Evolutionary conservation across 2,329 filamentous ascomycete species (phyloP).

Genomic region (Raffaelea deltoideospora): DNA sequence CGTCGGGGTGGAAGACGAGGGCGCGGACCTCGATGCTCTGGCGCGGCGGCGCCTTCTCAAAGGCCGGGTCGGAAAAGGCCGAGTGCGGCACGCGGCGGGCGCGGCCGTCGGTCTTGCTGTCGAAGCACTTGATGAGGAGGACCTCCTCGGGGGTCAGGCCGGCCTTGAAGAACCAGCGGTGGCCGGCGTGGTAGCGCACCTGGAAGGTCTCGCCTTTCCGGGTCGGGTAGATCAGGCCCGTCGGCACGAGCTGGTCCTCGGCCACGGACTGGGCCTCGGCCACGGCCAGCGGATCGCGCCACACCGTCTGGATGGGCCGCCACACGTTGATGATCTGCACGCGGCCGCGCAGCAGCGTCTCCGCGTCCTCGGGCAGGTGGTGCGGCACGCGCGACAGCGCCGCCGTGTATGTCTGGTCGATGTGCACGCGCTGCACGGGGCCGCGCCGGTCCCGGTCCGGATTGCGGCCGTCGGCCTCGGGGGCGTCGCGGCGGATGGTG

Average conservation of each 20-base stretch:
- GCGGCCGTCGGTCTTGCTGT: conserved; percentile 29
- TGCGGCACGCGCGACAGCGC: conserved; percentile 45
- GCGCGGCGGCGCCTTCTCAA: conserved; percentile 26
- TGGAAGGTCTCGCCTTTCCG: no score
- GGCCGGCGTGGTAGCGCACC: conserved; percentile 22
- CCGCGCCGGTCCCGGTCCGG: no score
- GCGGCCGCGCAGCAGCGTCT: conserved; percentile 38
- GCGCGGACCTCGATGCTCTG: conserved; percentile 52
- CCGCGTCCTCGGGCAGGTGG: conserved; percentile 39
- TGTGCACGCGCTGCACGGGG: conserved; percentile 55
- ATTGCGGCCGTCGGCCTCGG: conserved; percentile 33
- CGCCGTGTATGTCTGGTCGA: conserved; percentile 53
- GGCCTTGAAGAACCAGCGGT: conserved; percentile 51
- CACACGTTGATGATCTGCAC: conserved; percentile 59
- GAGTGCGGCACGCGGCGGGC: conserved; percentile 35
- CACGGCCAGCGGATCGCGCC: conserved; percentile 48
- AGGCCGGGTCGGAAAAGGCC: conserved; percentile 39
- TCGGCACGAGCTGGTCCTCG: conserved; percentile 42
- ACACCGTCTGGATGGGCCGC: conserved; percentile 50
- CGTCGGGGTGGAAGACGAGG: conserved; percentile 41
- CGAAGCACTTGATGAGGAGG: conserved; percentile 37
- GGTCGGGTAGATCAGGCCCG: conserved; percentile 47
- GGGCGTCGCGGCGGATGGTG: conserved; percentile 44
- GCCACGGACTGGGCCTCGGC: no score
- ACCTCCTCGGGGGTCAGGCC: conserved; percentile 41